phyloP scores from a whole-genome alignment of 192 early-diverging fungal genomes.

The Backusella westeae region DNA sequence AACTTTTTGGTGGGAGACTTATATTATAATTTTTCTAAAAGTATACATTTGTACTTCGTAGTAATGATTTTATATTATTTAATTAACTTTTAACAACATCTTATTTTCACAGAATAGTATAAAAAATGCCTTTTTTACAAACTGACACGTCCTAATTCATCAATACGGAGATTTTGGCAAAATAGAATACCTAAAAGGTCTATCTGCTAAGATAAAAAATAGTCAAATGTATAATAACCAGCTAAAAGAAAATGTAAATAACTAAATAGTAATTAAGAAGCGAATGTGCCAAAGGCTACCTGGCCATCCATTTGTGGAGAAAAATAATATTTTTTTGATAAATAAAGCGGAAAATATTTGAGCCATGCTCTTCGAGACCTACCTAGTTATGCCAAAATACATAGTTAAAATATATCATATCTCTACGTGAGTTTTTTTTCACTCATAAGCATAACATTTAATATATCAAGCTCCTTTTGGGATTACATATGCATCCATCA shows the following conservation, averaged over 20 bases:
- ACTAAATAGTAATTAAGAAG: neutral
- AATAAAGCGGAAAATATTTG: neutral
- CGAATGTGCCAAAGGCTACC: neutral
- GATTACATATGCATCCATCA: neutral
- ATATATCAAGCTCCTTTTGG: neutral
- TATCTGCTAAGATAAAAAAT: neutral
- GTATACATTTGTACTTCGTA: neutral
- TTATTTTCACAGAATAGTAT: neutral
- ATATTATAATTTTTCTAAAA: neutral
- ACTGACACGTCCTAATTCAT: too few relatives aligned
- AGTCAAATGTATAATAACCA: neutral
- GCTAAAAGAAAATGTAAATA: neutral
- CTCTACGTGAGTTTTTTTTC: neutral
- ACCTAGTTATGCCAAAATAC: neutral
- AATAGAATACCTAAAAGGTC: neutral
- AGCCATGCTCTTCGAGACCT: neutral
- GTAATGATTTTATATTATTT: neutral
- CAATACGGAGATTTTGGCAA: neutral
- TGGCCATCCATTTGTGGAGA: neutral
- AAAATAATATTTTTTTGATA: neutral
- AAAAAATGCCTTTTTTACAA: neutral
- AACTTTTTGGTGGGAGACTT: too few relatives aligned
- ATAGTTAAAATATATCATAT: neutral
- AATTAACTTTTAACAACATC: neutral
- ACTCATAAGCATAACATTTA: neutral